Percentiles rank a stretch among this genome's conserved stretches.
phyloP scores from a whole-genome alignment of 2,329 filamentous ascomycete species.

The Thermoascus crustaceus region DNA sequence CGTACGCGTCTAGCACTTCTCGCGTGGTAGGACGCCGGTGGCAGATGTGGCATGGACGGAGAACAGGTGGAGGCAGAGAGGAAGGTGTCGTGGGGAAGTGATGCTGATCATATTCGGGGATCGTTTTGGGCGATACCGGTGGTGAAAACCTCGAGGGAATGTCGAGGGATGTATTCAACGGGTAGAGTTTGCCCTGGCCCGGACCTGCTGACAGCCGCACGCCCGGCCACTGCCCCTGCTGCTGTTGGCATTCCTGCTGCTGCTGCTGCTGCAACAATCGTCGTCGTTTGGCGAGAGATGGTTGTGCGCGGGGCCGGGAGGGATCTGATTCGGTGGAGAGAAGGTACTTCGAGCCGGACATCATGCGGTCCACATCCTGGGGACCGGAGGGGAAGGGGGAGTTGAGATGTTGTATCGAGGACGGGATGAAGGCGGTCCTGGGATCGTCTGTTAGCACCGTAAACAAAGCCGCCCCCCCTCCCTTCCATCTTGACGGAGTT shows the following conservation, averaged over 20 bases:
- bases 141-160: slow-evolving; percentile 14
- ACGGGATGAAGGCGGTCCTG: slow-evolving; percentile 9
- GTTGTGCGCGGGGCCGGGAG: slow-evolving; percentile 3
- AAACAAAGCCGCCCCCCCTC: neutral
- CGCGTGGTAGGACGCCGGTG: slow-evolving; percentile 33
- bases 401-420: slow-evolving; percentile 11
- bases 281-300: slow-evolving; percentile 3
- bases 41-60: slow-evolving; percentile 36
- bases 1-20: slow-evolving; percentile 33
- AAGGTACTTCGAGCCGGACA: neutral
- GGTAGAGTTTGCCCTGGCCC: slow-evolving; percentile 9
- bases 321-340: neutral
- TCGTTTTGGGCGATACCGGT: slow-evolving; percentile 20
- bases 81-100: slow-evolving; percentile 10
- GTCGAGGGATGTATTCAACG: slow-evolving; percentile 13
- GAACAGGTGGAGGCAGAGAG: slow-evolving; percentile 15
- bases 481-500: neutral
- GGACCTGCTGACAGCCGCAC: no score
- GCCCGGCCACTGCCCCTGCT: slow-evolving; percentile 5
- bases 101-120: slow-evolving; percentile 15
- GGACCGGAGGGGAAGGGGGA: slow-evolving; percentile 11
- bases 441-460: neutral
- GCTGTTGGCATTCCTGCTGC: slow-evolving; percentile 9
- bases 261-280: slow-evolving; percentile 11
- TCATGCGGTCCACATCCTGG: slow-evolving; percentile 6